phyloP scores from a whole-genome alignment of 352 stramenopile species.

The Pythium phragmitis region DNA sequence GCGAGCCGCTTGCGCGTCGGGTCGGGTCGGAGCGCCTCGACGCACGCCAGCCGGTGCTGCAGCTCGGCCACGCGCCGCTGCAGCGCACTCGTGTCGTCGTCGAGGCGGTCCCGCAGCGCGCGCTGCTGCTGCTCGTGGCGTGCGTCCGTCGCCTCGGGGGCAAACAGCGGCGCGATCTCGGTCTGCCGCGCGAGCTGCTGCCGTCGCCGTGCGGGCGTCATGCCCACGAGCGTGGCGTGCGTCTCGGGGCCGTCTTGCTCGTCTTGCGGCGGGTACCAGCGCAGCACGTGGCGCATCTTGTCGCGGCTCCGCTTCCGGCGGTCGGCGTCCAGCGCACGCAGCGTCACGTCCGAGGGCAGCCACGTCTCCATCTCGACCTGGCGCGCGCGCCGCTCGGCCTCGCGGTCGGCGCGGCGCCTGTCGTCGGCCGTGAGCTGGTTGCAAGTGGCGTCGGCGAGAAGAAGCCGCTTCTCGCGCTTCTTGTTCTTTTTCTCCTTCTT shows the following conservation, averaged over 20 bases:
- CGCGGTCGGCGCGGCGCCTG: constrained; percentile 44
- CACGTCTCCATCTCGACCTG: constrained; percentile 56
- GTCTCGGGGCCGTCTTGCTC: neutral
- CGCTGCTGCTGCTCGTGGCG: constrained; percentile 28
- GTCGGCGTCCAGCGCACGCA: constrained; percentile 36
- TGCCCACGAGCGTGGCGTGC: neutral
- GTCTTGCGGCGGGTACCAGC: constrained; percentile 44
- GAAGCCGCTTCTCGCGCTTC: constrained; percentile 35
- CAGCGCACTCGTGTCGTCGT: constrained; percentile 12
- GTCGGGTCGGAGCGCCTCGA: constrained; percentile 15
- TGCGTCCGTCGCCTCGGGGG: constrained; percentile 1
- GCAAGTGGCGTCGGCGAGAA: constrained; percentile 29
- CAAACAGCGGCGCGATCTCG: constrained; percentile 52
- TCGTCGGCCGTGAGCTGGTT: constrained; percentile 49
- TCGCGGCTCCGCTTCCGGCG: constrained; percentile 41
- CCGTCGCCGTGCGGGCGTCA: neutral
- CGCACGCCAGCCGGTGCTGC: constrained; percentile 23
- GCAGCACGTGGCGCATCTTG: constrained; percentile 40
- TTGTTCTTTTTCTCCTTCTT: constrained; percentile 56
- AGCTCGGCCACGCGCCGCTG: constrained; percentile 19
- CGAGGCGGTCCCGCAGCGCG: constrained; percentile 1
- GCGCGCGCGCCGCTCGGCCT: constrained; percentile 45
- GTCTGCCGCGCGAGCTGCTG: constrained; percentile 5
- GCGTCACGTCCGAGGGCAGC: constrained; percentile 36
- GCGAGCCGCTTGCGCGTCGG: neutral